Percentiles rank a stretch among this genome's conserved stretches.
Conservation (phyloP, 768 basidiomycete species). For the Pleurotus giganteus region DNA sequence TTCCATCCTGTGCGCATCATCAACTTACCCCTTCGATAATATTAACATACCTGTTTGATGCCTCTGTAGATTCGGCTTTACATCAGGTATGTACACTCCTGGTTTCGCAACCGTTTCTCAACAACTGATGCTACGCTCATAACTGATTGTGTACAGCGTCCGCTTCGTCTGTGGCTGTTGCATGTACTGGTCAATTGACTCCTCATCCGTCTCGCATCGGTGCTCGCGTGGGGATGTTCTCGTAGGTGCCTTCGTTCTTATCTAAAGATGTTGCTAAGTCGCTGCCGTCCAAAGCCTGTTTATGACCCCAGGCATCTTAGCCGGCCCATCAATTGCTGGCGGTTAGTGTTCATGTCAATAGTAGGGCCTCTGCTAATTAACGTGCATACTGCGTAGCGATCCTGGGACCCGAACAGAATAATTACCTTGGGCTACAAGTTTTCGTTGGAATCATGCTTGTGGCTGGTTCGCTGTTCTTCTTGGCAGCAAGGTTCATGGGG, state of each 20-base stretch:
- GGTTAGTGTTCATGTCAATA: background rate
- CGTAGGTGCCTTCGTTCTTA: background rate
- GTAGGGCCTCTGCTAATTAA: too few species aligned
- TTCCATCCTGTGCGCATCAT: background rate
- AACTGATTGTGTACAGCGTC: background rate
- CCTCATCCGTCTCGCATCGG: constrained; percentile 1
- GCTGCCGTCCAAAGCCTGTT: background rate
- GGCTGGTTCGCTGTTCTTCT: background rate
- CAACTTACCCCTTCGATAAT: background rate
- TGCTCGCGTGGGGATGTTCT: background rate
- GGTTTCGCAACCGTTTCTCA: too few species aligned
- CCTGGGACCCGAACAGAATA: background rate
- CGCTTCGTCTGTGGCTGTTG: background rate
- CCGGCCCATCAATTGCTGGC: background rate
- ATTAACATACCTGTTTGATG: background rate
- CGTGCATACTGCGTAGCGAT: background rate
- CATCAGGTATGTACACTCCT: background rate
- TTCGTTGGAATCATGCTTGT: background rate
- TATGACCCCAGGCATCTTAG: background rate
- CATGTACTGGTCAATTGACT: background rate
- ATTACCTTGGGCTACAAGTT: background rate
- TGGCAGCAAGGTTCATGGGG: background rate
- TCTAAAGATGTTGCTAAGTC: background rate
- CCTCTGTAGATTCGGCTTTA: background rate
- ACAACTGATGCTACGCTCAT: too few species aligned